Evolutionary conservation across 2,329 filamentous ascomycete genomes (phyloP).

Genomic region (Talaromyces sp.): DNA sequence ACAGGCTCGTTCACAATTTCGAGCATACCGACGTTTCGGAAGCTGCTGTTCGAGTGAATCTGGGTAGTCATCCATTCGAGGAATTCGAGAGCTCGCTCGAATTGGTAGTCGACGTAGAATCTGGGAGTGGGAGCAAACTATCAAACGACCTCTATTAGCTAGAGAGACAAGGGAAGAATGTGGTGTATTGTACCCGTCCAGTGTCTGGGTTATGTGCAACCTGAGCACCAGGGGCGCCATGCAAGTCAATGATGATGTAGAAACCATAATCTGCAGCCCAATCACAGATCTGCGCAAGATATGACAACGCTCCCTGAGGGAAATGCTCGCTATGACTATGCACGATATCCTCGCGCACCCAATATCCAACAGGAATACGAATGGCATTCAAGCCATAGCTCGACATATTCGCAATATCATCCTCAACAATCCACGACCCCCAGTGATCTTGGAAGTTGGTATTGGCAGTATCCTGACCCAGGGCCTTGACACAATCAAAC

Average conservation of each 20-base stretch:
- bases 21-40: constrained; percentile 58
- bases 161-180: not conserved
- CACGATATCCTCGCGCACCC: constrained; percentile 52
- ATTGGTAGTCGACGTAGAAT: constrained; percentile 58
- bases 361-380: constrained; percentile 56
- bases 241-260: constrained; percentile 55
- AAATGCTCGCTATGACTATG: constrained; percentile 50
- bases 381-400: constrained; percentile 53
- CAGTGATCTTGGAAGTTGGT: constrained; percentile 51
- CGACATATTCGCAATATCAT: constrained; percentile 51
- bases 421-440: constrained; percentile 49
- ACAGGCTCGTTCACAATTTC: constrained; percentile 59
- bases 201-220: constrained; percentile 47
- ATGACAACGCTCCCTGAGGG: constrained; percentile 47
- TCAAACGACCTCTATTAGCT: not conserved
- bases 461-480: constrained; percentile 49
- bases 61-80: constrained; percentile 55
- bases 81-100: constrained; percentile 54
- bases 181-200: constrained; percentile 33
- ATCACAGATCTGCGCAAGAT: constrained; percentile 47
- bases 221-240: constrained; percentile 53
- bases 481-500: constrained; percentile 52
- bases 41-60: constrained; percentile 49
- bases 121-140: constrained; percentile 42
- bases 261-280: constrained; percentile 50